Percentiles rank a stretch among this genome's conserved stretches.
Conservation (phyloP, 169 alveolate genomes). For the Cryptosporidium xiaoi region DNA sequence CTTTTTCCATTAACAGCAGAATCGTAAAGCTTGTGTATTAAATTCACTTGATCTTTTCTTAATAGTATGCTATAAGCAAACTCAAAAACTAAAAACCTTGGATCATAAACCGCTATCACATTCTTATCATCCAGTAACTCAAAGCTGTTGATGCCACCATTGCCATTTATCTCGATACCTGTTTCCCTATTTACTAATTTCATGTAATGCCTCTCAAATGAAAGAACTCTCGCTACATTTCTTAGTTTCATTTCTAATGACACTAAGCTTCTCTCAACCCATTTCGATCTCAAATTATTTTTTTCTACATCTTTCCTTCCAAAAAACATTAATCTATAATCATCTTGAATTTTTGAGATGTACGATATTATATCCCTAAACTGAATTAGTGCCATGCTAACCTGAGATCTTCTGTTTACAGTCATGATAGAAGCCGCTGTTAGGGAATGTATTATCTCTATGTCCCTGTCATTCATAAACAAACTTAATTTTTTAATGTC, state of each 20-base stretch:
- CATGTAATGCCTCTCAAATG: conserved; percentile 26
- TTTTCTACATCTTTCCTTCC: background rate
- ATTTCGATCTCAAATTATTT: background rate
- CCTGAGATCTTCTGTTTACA: conserved; percentile 54
- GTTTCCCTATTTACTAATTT: background rate
- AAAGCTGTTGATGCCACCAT: background rate
- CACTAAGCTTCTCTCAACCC: conserved; percentile 18
- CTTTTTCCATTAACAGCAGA: conserved; percentile 82
- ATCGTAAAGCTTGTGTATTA: conserved; percentile 83
- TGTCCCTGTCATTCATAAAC: conserved; percentile 26
- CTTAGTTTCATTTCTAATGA: conserved; percentile 54
- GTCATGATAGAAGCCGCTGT: conserved; percentile 71
- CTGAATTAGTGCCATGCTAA: conserved; percentile 56
- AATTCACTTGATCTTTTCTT: conserved; percentile 87
- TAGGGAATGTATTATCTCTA: conserved; percentile 47
- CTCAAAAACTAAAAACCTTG: conserved; percentile 90
- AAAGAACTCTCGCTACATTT: conserved; percentile 63
- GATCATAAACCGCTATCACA: conserved; percentile 82
- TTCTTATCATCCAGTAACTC: background rate
- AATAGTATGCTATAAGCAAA: conserved; percentile 88
- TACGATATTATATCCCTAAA: conserved; percentile 46
- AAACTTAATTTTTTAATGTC: conserved; percentile 33
- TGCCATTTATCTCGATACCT: background rate
- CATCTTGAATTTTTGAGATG: conserved; percentile 28
- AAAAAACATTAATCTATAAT: background rate